Evolutionary conservation across 1,284 basidiomycete genomes (phyloP).

Genomic region (Ganoderma sinense): DNA sequence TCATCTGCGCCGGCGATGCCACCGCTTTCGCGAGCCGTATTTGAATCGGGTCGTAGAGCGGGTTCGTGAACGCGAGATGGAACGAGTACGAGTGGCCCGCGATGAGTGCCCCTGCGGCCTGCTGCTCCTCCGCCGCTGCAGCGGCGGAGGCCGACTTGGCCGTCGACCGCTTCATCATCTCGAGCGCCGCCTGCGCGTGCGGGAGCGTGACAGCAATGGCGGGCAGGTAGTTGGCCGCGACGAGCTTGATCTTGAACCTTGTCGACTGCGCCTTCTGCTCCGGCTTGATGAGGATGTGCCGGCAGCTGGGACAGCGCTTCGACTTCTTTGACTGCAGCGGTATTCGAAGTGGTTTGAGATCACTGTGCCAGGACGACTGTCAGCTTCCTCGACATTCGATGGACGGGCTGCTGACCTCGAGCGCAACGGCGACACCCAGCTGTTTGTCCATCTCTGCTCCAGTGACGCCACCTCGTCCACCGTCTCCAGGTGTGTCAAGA

Average conservation of each 20-base stretch:
- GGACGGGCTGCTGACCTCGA: constrained; percentile 59
- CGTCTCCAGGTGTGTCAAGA: constrained; percentile 67
- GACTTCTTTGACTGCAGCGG: constrained; percentile 93
- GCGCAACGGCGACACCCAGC: constrained; percentile 77
- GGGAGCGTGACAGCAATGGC: constrained; percentile 80
- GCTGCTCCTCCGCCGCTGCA: constrained; percentile 51
- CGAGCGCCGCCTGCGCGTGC: constrained; percentile 53
- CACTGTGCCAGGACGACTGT: constrained; percentile 51
- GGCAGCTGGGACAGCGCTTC: constrained; percentile 93
- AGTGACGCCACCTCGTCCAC: constrained; percentile 73
- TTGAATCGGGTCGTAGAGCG: constrained; percentile 93
- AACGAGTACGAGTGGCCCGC: constrained; percentile 86
- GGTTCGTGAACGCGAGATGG: constrained; percentile 91
- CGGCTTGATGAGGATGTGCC: constrained; percentile 97
- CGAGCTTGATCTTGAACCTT: constrained; percentile 96
- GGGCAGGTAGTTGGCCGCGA: constrained; percentile 93
- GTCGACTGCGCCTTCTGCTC: constrained; percentile 95
- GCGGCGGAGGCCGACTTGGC: constrained; percentile 50
- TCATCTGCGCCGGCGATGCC: constrained; percentile 43
- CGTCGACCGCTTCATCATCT: constrained; percentile 52
- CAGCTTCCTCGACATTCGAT: constrained; percentile 12
- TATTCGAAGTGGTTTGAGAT: constrained; percentile 87
- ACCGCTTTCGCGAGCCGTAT: constrained; percentile 75
- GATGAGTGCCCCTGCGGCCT: constrained; percentile 55
- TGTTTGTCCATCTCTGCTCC: constrained; percentile 83